These are phyloP conservation scores for Suhomyces choctaworum DNA, from an alignment of 1,139 yeast species.

Conservation along the genomic window DNA sequence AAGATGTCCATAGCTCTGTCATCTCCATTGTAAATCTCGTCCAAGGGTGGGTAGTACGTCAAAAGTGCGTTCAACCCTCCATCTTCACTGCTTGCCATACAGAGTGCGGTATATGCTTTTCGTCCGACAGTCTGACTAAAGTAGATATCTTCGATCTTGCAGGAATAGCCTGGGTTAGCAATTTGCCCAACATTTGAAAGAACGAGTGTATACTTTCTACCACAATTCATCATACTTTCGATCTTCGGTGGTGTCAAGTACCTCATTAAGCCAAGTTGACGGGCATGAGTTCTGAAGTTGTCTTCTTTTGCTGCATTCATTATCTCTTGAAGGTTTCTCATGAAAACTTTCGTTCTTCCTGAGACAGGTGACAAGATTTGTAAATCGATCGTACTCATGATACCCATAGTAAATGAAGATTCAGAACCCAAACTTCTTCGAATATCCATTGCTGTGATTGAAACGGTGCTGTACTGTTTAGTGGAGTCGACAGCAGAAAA, in stretches of 20 bases:
- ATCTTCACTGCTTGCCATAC: background rate
- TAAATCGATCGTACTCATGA: slow-evolving; percentile 22
- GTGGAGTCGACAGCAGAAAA: background rate
- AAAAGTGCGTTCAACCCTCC: slow-evolving; percentile 2
- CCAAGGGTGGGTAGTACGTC: slow-evolving; percentile 2
- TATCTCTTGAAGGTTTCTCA: background rate
- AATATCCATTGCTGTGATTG: slow-evolving; percentile 14
- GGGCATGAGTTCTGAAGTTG: background rate
- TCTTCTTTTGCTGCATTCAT: background rate
- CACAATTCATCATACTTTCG: background rate
- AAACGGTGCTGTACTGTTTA: slow-evolving; percentile 12
- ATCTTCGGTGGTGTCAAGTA: background rate
- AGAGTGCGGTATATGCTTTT: background rate
- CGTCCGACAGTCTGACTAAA: slow-evolving; percentile 2
- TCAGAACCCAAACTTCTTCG: slow-evolving; percentile 12
- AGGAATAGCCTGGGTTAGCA: background rate
- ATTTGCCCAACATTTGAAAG: slow-evolving; percentile 25
- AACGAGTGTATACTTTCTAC: slow-evolving; percentile 19
- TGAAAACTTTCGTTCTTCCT: slow-evolving; percentile 7
- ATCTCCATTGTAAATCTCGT: slow-evolving; percentile 1
- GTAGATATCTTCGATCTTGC: background rate
- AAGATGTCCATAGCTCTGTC: slow-evolving; percentile 4
- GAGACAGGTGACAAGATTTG: slow-evolving; percentile 16
- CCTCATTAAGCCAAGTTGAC: background rate
- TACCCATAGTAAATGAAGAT: slow-evolving; percentile 20